Conservation (phyloP, 441 rosid genomes). For the Pelargonium myrrhifolium region DNA sequence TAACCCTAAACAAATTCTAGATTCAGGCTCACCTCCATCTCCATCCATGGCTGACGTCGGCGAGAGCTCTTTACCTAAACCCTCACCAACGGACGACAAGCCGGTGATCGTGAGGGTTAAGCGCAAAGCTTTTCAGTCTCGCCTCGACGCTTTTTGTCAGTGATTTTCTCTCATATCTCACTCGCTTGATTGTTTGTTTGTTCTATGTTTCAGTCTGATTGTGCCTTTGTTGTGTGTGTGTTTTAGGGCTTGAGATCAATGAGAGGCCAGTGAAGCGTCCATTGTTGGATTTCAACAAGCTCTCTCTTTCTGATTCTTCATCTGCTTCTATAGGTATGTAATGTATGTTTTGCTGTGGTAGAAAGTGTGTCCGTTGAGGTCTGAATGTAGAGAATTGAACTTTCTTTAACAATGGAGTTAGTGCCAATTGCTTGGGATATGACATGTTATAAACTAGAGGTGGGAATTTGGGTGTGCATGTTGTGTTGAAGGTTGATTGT, state of each 20-base stretch:
- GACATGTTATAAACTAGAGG: no score
- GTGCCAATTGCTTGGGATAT: not conserved
- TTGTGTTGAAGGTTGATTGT: no score
- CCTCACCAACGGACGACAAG: slow-evolving; percentile 29
- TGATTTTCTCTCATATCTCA: not conserved
- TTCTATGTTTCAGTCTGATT: not conserved
- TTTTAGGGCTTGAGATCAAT: slow-evolving; percentile 81
- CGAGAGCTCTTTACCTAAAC: slow-evolving; percentile 34
- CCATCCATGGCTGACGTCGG: slow-evolving; percentile 34
- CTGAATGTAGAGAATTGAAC: not conserved
- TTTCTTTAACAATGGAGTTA: no score
- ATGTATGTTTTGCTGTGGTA: not conserved
- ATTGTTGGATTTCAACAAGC: slow-evolving; percentile 45
- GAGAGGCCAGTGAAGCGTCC: slow-evolving; percentile 71
- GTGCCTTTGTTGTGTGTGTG: slow-evolving; percentile 8
- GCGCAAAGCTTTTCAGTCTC: slow-evolving; percentile 53
- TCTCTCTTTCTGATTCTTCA: slow-evolving; percentile 44
- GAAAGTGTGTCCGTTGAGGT: no score
- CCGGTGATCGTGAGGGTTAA: slow-evolving; percentile 85
- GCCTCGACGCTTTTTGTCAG: slow-evolving; percentile 70
- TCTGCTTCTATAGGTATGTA: slow-evolving; percentile 33
- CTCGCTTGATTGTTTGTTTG: not conserved
- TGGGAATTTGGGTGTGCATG: no score
- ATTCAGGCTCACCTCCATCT: not conserved
- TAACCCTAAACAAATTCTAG: no score